phyloP scores from a whole-genome alignment of 495 filamentous ascomycete genomes.

The Chaetomium tenue region DNA sequence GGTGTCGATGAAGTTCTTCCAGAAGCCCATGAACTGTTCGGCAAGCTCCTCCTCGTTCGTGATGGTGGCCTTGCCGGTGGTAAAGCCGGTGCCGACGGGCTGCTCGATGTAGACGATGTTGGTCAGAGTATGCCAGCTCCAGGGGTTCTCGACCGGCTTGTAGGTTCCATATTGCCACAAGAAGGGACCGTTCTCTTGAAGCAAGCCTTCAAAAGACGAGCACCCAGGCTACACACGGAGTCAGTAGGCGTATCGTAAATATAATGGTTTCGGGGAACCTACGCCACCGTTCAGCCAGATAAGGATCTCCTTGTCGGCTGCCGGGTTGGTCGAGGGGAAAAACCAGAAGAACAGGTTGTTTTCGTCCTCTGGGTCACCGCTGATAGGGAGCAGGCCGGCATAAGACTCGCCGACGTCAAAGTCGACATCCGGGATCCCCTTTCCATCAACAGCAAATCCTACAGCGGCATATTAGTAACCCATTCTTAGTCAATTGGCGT shows the following conservation, averaged over 20 bases:
- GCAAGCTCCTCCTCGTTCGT: slow-evolving; percentile 64
- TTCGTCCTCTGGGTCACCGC: slow-evolving; percentile 48
- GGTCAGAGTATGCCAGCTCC: slow-evolving; percentile 69
- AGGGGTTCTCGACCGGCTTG: slow-evolving; percentile 62
- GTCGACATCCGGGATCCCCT: slow-evolving; percentile 64
- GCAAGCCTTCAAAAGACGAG: slow-evolving; percentile 64
- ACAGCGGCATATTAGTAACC: neutral
- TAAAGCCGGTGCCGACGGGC: slow-evolving; percentile 74
- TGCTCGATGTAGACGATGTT: slow-evolving; percentile 77
- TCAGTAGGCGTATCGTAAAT: neutral
- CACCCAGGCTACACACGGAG: slow-evolving; percentile 52
- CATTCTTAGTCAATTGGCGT: neutral
- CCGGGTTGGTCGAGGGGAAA: slow-evolving; percentile 60
- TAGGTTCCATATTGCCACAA: slow-evolving; percentile 69
- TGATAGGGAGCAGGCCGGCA: slow-evolving; percentile 67
- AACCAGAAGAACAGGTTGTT: slow-evolving; percentile 75
- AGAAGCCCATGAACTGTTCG: slow-evolving; percentile 67
- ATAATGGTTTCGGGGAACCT: slow-evolving; percentile 19
- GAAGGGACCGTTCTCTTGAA: slow-evolving; percentile 78
- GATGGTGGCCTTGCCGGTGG: slow-evolving; percentile 60
- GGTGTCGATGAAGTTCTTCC: slow-evolving; percentile 65
- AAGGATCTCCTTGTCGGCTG: slow-evolving; percentile 62
- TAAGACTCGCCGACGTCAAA: slow-evolving; percentile 79
- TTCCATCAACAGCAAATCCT: slow-evolving; percentile 68
- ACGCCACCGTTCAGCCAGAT: slow-evolving; percentile 72